These are phyloP conservation scores for Drechslerella dactyloides DNA, from an alignment of 2,329 filamentous ascomycete genomes.

Conservation along the genomic window DNA sequence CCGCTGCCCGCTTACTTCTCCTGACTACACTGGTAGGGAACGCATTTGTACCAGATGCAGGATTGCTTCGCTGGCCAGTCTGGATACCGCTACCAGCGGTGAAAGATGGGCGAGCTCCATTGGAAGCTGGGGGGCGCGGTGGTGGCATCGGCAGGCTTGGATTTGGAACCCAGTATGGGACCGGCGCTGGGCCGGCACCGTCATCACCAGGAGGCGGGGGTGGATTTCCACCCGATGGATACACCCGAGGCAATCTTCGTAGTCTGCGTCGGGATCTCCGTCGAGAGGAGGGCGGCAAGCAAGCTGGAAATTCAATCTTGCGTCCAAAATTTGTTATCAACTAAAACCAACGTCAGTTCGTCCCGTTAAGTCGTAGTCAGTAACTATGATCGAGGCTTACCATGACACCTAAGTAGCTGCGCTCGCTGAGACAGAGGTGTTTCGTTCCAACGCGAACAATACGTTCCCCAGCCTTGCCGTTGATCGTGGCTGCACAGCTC, in stretches of 20 bases:
- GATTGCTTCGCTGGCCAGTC: no score
- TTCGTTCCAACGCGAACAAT: slow-evolving; percentile 43
- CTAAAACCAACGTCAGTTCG: slow-evolving; percentile 18
- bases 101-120: slow-evolving; percentile 7
- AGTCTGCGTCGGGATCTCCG: slow-evolving; percentile 38
- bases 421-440: slow-evolving; percentile 45
- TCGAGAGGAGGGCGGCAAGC: slow-evolving; percentile 30
- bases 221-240: slow-evolving; percentile 32
- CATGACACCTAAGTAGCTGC: slow-evolving; percentile 46
- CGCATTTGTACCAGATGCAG: no score
- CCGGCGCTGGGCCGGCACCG: slow-evolving; percentile 25
- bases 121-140: slow-evolving; percentile 4
- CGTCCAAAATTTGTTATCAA: slow-evolving; percentile 49
- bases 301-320: slow-evolving; percentile 48
- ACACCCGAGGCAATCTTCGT: slow-evolving; percentile 37
- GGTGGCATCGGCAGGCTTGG: slow-evolving; percentile 13
- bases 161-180: slow-evolving; percentile 22
- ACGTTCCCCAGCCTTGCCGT: slow-evolving; percentile 36
- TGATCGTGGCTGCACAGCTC: slow-evolving; percentile 37
- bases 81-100: neutral
- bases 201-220: slow-evolving; percentile 30
- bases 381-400: slow-evolving; percentile 13
- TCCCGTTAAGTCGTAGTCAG: neutral
- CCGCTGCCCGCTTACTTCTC: neutral
- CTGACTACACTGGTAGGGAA: no score